phyloP scores from a whole-genome alignment of 371 early-diverging fungal species.

The Chytridium lagenaria region DNA sequence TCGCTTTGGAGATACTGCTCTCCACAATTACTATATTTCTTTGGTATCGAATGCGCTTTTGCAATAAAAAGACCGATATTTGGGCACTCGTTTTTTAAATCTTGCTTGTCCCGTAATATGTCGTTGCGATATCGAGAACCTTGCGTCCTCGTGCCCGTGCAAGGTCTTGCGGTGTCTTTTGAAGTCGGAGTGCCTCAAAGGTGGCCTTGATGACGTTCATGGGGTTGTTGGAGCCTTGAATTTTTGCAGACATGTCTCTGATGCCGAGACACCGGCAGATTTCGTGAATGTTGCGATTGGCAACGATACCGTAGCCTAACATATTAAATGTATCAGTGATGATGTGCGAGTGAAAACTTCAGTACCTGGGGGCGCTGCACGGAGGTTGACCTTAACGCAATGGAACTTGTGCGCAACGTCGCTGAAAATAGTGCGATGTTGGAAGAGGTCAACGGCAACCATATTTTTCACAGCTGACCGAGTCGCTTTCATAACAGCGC shows the following conservation, averaged over 20 bases:
- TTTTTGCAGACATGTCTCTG: constrained; percentile 90
- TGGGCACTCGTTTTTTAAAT: too few species aligned
- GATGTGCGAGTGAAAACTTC: not conserved
- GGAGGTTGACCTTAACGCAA: constrained; percentile 80
- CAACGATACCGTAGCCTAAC: constrained; percentile 90
- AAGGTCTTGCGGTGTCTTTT: constrained; percentile 85
- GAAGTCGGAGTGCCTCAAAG: constrained; percentile 88
- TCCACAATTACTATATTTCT: too few species aligned
- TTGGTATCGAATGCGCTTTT: too few species aligned
- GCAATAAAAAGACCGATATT: too few species aligned
- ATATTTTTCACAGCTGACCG: constrained; percentile 86
- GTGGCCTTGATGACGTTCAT: constrained; percentile 98
- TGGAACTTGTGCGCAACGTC: constrained; percentile 91
- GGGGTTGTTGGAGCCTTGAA: constrained; percentile 90
- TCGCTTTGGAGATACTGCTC: too few species aligned
- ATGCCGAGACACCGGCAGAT: constrained; percentile 94
- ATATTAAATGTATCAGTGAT: not conserved
- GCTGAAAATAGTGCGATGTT: constrained; percentile 91
- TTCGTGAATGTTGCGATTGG: constrained; percentile 93
- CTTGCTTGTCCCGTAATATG: constrained; percentile 50
- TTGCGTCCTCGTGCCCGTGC: constrained; percentile 89
- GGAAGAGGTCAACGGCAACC: constrained; percentile 85
- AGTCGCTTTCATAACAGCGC: constrained; percentile 91
- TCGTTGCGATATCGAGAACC: constrained; percentile 78
- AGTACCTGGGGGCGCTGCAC: constrained; percentile 89